Evolutionary conservation across 495 filamentous ascomycete genomes (phyloP), one percentile per base, ranked within the genome.

Genomic region (Xylaria cubensis): DNA sequence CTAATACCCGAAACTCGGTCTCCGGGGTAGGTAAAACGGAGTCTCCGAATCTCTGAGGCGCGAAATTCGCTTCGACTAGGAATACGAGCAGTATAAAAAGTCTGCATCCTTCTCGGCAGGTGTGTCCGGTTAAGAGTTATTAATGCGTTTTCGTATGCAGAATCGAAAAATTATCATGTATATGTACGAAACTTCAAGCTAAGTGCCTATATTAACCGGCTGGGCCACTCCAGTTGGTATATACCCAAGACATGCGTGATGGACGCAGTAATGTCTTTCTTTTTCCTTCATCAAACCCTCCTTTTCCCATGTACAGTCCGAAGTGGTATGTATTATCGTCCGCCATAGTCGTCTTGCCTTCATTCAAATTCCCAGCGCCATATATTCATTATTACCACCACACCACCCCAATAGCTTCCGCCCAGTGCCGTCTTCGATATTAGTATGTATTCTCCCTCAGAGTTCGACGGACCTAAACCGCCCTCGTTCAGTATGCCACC

Each of bases 401-500:
- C 50, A 44, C 34, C 34, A 67, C 56, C 9, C 39, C 39, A 13
- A 42, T 44, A 53, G 29, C 19, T 17, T 44, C 3, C n/a, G 15
- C 1, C n/a, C 15, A 6, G 32, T n/a, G 5, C n/a, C 12, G 17
- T 55, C 34, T 29, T 44, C 36, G 36, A 10, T 32, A 48, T 48
- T 29, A 39, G 21, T 42, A 17, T 53, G 21, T 50, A 13, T 24
- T 50, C 8, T 7, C 36, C 26, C 19, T 72, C 55, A 81, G 10
- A 86, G 74, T 53, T 74, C 71, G 24, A 84, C 74, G 12, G 74
- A 76, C 53, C 72, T 81, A 83, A 83, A 87, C 53, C 85, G 73
- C 17, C 84, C 84, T 50, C 85, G 70, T 71, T 87, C 85, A 39
- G 78, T 81, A 76, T 86, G 85, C 78, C 79, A 82, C 85, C 85